Percentiles rank a stretch among this genome's conserved stretches.
Evolutionary conservation across 495 filamentous ascomycete species (phyloP).

Genomic region (Lasiosphaeria ovina): DNA sequence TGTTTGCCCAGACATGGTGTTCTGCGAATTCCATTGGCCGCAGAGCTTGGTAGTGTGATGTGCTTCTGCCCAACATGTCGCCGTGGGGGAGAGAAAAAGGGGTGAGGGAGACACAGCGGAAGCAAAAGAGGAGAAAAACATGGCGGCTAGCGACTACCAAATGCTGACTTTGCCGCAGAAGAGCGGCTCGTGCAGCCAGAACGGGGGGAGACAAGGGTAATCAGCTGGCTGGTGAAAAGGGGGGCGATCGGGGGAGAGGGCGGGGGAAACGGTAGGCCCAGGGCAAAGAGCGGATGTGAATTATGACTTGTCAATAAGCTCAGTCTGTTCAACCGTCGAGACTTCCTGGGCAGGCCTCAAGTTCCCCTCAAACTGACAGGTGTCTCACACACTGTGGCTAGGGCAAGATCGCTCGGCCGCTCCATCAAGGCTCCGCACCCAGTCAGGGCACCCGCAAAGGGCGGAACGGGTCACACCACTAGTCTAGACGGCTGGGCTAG

Average conservation of each 20-base stretch:
- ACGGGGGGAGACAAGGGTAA: background rate
- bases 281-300: background rate
- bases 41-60: background rate
- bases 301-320: background rate
- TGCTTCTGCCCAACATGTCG: background rate
- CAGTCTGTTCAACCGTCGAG: background rate
- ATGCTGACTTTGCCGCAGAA: too few species aligned
- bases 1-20: background rate
- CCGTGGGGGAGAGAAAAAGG: background rate
- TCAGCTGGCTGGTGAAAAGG: background rate
- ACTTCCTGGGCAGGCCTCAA: too few species aligned
- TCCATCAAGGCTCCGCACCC: background rate
- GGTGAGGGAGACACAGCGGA: too few species aligned
- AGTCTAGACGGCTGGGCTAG: background rate
- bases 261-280: background rate
- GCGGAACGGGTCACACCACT: background rate
- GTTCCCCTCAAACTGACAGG: background rate
- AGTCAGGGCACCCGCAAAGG: background rate
- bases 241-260: background rate
- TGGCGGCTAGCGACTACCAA: too few species aligned
- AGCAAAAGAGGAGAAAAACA: too few species aligned
- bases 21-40: background rate
- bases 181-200: background rate
- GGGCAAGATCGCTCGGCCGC: background rate
- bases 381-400: background rate